Base-by-base conservation (phyloP, 208 protist genomes). In the Wallacemonas sp. region DNA sequence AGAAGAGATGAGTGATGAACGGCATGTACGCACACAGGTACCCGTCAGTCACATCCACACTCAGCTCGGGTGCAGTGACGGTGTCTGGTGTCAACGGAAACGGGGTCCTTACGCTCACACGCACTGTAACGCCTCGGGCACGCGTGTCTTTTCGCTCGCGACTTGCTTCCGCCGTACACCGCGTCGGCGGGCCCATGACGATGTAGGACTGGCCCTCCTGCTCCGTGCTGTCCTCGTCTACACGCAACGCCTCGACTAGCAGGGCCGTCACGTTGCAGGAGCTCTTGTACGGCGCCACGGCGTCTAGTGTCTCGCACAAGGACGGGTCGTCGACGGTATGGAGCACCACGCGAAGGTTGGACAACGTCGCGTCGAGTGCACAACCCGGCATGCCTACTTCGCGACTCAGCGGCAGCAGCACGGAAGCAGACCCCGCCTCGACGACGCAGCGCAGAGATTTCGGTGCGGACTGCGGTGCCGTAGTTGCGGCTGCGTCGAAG, bases 1-100 rank as follows among this genome's bases (percentile, higher is more conserved):
- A 54, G 36, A 62, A 19, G 22, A 51, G 45, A 27, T 63, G 59
- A 31, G 41, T 11, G 30, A 74, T n/a, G 46, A 74, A 74, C 8
- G 68, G 68, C 34, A 68, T 54, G 61, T 74, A 66, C n/a, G 66
- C 49, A 41, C 53, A 61, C 31, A 66, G 14, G 38, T 63, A 26
- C 17, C 51, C 41, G 38, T 62, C 11, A 33, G n/a, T 41, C n/a
- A 58, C 51, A 6, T 34, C 51, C 24, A 58, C 30, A n/a, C 26
- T 12, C 8, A 58, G 8, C 11, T 42, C 30, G 4, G 51, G 51
- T 21, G 51, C n/a, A n/a, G n/a, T n/a, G n/a, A n/a, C n/a, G n/a
- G n/a, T n/a, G n/a, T n/a, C n/a, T n/a, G 22, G 4, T 41, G 44
- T 17, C 14, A 14, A 41, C 14, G 36, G 36, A 21, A 47, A 62